These are phyloP conservation scores for Pneumocystis jirovecii DNA, from an alignment of 1,139 yeast genomes.

Conservation along the genomic window DNA sequence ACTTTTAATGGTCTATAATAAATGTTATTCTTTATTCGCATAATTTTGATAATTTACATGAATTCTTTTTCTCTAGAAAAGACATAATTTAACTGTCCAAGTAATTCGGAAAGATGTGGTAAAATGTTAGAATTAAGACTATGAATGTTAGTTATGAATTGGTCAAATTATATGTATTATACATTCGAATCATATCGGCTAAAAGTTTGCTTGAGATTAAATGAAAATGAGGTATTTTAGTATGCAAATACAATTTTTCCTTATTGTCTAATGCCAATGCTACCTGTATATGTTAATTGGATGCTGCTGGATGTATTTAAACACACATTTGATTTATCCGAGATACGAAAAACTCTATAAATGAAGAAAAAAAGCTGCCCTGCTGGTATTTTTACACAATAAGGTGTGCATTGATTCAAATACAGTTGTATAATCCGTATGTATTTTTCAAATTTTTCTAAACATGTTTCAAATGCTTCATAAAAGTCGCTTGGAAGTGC, in stretches of 20 bases:
- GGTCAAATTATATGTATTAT: not conserved
- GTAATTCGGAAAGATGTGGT: not conserved
- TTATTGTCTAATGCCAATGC: not conserved
- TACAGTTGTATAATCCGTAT: not conserved
- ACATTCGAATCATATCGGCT: not conserved
- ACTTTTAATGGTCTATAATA: not conserved
- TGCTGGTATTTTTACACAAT: not conserved
- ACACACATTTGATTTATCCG: not conserved
- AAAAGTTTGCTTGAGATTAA: not conserved
- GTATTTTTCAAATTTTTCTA: not conserved
- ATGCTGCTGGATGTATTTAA: not conserved
- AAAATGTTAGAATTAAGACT: not conserved
- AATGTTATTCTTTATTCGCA: not conserved
- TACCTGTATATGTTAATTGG: not conserved
- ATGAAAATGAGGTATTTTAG: not conserved
- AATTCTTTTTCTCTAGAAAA: not conserved
- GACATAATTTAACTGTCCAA: not conserved
- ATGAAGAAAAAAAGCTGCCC: not conserved
- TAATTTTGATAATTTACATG: not conserved
- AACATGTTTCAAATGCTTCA: not conserved
- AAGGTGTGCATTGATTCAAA: not conserved
- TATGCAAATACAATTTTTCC: not conserved
- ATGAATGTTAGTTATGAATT: not conserved
- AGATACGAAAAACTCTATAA: not conserved
- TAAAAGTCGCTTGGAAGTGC: not conserved